Percentiles rank a stretch among this genome's conserved stretches.
Evolutionary conservation across 805 yeast species (phyloP).

Genomic region (Yamadazyma olivae): DNA sequence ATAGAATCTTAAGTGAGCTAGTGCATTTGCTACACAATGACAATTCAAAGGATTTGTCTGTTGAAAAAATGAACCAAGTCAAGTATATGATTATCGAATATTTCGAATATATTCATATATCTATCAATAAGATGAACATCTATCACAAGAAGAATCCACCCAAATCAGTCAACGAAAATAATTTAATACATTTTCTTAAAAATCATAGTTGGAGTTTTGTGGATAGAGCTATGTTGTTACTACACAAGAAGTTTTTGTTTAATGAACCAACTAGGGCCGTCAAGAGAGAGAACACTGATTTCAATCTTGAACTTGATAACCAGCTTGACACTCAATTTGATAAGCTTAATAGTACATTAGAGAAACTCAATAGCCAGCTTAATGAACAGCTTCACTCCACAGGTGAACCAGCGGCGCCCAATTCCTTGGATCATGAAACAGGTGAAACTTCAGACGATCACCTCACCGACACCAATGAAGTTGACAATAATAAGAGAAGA

Average conservation of each 20-base stretch:
- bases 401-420: too few species aligned
- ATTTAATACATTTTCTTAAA: constrained; percentile 46
- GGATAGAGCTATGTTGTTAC: constrained; percentile 48
- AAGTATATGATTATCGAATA: constrained; percentile 49
- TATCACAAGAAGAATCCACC: constrained; percentile 35
- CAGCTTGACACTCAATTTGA: neutral
- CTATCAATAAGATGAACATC: constrained; percentile 39
- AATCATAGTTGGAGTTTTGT: constrained; percentile 50
- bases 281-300: neutral
- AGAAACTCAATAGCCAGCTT: too few species aligned
- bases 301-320: neutral
- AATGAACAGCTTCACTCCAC: too few species aligned
- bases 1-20: constrained; percentile 50
- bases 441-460: neutral
- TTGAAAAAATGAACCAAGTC: constrained; percentile 41
- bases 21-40: constrained; percentile 51
- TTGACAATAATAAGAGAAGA: constrained; percentile 5
- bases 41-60: constrained; percentile 38
- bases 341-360: too few species aligned
- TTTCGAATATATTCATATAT: constrained; percentile 47
- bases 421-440: neutral
- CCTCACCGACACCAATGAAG: constrained; percentile 4
- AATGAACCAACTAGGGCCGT: constrained; percentile 16
- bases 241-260: constrained; percentile 41
- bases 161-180: constrained; percentile 37